These are phyloP conservation scores for Yamadazyma scolyti DNA, from an alignment of 805 yeast genomes.

Conservation along the genomic window DNA sequence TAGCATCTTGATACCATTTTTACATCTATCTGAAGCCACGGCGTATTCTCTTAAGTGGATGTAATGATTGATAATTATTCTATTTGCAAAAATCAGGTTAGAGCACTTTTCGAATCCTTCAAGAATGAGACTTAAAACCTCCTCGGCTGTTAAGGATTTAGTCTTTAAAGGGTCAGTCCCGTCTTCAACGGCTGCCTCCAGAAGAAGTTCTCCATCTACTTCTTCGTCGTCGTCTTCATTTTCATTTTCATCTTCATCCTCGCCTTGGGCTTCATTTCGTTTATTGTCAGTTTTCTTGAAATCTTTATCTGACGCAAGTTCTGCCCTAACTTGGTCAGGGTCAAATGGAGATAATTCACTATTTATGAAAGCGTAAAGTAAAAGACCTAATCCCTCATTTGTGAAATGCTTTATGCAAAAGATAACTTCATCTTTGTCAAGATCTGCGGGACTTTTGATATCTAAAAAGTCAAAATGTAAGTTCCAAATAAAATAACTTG, in stretches of 20 bases:
- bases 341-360: conserved; percentile 70
- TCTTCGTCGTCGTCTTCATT: conserved; percentile 12
- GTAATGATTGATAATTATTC: conserved; percentile 61
- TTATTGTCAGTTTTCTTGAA: background rate
- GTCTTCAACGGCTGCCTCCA: background rate
- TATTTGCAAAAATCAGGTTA: conserved; percentile 53
- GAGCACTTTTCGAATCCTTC: conserved; percentile 44
- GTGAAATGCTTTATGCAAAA: conserved; percentile 56
- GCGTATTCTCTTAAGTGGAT: conserved; percentile 61
- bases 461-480: conserved; percentile 74
- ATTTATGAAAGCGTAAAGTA: conserved; percentile 57
- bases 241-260: conserved; percentile 5
- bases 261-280: conserved; percentile 10
- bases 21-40: conserved; percentile 57
- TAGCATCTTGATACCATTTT: conserved; percentile 53
- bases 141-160: conserved; percentile 46
- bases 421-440: conserved; percentile 44
- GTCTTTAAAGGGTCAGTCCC: too few relatives aligned
- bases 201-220: background rate
- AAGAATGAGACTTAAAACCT: conserved; percentile 45
- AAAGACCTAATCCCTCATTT: conserved; percentile 56
- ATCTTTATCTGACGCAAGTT: conserved; percentile 16
- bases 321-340: too few relatives aligned
- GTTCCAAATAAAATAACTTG: conserved; percentile 66
- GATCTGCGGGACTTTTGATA: conserved; percentile 41